Evolutionary conservation across 495 filamentous ascomycete species (phyloP).

Genomic region (Xylaria flabelliformis): DNA sequence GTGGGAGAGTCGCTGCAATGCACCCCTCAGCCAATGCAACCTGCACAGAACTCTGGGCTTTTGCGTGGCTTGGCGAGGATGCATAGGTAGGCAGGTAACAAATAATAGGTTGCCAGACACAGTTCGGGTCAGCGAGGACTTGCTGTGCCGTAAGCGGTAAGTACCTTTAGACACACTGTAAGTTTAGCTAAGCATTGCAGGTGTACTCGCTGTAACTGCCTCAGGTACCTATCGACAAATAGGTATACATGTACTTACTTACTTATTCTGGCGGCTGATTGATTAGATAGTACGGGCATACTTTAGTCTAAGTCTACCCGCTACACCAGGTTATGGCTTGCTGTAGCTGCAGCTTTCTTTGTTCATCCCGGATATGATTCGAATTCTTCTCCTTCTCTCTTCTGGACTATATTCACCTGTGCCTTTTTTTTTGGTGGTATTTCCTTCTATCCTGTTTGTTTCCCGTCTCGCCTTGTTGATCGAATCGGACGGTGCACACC

Average conservation of each 20-base stretch:
- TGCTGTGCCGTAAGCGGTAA: background rate
- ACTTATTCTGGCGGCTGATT: background rate
- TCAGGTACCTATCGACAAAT: background rate
- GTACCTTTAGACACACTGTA: background rate
- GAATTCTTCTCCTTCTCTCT: background rate
- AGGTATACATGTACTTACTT: background rate
- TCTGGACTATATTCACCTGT: background rate
- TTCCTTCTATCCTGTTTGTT: constrained; percentile 30
- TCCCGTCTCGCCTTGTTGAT: constrained; percentile 11
- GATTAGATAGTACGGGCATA: too few relatives aligned
- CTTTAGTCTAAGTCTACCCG: background rate
- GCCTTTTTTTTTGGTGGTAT: background rate
- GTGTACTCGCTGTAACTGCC: background rate
- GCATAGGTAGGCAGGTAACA: background rate
- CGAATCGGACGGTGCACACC: background rate
- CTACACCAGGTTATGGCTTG: background rate
- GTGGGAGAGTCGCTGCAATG: constrained; percentile 23
- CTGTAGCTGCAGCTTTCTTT: background rate
- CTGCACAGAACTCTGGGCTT: constrained; percentile 19
- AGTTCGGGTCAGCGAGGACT: background rate
- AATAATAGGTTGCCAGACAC: background rate
- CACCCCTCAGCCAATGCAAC: constrained; percentile 23
- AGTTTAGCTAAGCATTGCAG: background rate
- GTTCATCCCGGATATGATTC: background rate
- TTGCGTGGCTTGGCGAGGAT: constrained; percentile 22